Percentiles rank a stretch among this genome's conserved stretches.
phyloP scores from a whole-genome alignment of 495 filamentous ascomycete genomes.

The Bacidia rubella region DNA sequence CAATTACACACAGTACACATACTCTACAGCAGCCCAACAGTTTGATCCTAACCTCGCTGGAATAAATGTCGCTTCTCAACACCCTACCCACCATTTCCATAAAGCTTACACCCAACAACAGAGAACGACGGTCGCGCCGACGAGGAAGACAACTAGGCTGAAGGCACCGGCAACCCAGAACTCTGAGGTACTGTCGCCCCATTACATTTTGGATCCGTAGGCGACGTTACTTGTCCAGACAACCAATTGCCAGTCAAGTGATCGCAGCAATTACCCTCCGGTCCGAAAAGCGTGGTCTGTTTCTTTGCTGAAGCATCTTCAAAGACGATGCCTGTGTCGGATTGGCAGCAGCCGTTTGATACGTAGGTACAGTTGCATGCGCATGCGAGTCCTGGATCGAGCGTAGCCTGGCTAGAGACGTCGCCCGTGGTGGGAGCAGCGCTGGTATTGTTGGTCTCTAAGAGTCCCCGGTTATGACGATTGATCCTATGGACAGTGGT shows the following conservation, averaged over 20 bases:
- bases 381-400: background rate
- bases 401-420: background rate
- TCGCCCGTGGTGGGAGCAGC: background rate
- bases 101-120: too few relatives aligned
- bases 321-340: background rate
- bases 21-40: too few relatives aligned
- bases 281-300: background rate
- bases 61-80: too few relatives aligned
- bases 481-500: background rate
- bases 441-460: background rate
- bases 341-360: constrained; percentile 1
- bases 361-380: constrained; percentile 1
- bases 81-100: too few relatives aligned
- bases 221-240: too few relatives aligned
- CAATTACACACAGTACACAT: too few relatives aligned
- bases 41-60: too few relatives aligned
- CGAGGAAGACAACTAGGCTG: too few relatives aligned
- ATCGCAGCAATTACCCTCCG: background rate
- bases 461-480: background rate
- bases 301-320: background rate
- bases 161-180: too few relatives aligned
- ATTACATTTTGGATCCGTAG: too few relatives aligned
- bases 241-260: constrained; percentile 1
- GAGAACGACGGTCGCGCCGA: too few relatives aligned
- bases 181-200: too few relatives aligned